These are phyloP conservation scores for Lepidium campestre DNA, from an alignment of 441 rosid genomes.

Conservation along the genomic window DNA sequence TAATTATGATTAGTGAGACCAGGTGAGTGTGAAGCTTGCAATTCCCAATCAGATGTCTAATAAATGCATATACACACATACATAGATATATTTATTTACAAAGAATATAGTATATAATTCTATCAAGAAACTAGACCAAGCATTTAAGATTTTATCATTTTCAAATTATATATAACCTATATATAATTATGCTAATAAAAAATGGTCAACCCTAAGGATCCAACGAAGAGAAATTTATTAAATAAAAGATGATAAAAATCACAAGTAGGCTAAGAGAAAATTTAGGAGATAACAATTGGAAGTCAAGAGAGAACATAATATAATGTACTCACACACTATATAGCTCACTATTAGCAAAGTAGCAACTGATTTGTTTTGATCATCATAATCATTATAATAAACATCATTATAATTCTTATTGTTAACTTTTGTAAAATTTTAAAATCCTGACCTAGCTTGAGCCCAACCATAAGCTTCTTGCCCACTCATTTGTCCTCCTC, in stretches of 20 bases:
- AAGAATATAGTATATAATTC: neutral
- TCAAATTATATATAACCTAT: neutral
- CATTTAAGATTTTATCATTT: neutral
- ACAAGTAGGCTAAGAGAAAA: slow-evolving; percentile 1
- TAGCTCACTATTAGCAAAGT: slow-evolving; percentile 19
- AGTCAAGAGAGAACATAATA: slow-evolving; percentile 18
- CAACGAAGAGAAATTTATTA: neutral
- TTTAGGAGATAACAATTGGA: slow-evolving; percentile 18
- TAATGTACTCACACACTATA: slow-evolving; percentile 25
- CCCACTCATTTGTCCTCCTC: slow-evolving; percentile 48
- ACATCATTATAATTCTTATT: slow-evolving; percentile 25
- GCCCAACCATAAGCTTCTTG: slow-evolving; percentile 55
- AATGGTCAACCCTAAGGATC: neutral
- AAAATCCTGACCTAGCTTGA: slow-evolving; percentile 51
- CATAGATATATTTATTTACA: neutral
- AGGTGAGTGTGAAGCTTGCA: slow-evolving; percentile 11
- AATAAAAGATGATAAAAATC: slow-evolving; percentile 11
- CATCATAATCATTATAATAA: slow-evolving; percentile 7
- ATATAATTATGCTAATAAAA: neutral
- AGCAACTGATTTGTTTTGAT: slow-evolving; percentile 14
- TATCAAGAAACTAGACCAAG: neutral
- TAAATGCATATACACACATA: slow-evolving; percentile 17
- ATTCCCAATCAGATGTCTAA: slow-evolving; percentile 2
- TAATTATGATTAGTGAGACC: neutral
- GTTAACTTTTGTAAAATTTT: slow-evolving; percentile 19